phyloP scores from a whole-genome alignment of 2,329 filamentous ascomycete genomes.

The Penicillium sp. region DNA sequence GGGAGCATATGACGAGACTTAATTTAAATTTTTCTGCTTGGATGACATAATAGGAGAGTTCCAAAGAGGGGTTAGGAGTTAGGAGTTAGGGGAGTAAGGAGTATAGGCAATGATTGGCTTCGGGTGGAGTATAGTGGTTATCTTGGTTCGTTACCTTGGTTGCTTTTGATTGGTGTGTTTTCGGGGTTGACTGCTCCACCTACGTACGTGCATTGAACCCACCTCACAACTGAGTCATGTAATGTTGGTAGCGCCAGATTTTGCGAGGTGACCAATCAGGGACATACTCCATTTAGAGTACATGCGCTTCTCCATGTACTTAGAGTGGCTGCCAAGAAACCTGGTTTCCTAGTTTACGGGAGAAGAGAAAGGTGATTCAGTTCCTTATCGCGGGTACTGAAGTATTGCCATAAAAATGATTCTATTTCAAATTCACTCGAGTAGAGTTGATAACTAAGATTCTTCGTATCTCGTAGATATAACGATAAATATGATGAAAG shows the following conservation, averaged over 20 bases:
- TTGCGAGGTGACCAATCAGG: not conserved
- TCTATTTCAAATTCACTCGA: not conserved
- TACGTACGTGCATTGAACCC: not conserved
- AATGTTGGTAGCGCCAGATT: not conserved
- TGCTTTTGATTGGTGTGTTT: not conserved
- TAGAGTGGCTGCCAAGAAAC: not conserved
- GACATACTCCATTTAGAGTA: not conserved
- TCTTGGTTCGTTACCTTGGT: not conserved
- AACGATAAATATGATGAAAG: not conserved
- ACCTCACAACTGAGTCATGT: not conserved
- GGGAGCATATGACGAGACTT: constrained; percentile 13
- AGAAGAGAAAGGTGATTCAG: not conserved
- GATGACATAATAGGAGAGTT: not conserved
- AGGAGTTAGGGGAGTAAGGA: not conserved
- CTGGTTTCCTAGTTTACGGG: not conserved
- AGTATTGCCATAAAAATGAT: not conserved
- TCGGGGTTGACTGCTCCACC: not conserved
- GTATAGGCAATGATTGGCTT: not conserved
- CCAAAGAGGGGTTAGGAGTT: not conserved
- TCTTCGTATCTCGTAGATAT: constrained; percentile 1
- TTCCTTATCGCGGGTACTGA: not conserved
- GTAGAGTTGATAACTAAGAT: not conserved
- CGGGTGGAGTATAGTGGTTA: not conserved
- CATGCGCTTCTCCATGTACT: not conserved
- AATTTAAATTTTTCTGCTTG: too few relatives aligned